phyloP scores from a whole-genome alignment of 306 rosid genomes.

The Gynostemma pentaphyllum region DNA sequence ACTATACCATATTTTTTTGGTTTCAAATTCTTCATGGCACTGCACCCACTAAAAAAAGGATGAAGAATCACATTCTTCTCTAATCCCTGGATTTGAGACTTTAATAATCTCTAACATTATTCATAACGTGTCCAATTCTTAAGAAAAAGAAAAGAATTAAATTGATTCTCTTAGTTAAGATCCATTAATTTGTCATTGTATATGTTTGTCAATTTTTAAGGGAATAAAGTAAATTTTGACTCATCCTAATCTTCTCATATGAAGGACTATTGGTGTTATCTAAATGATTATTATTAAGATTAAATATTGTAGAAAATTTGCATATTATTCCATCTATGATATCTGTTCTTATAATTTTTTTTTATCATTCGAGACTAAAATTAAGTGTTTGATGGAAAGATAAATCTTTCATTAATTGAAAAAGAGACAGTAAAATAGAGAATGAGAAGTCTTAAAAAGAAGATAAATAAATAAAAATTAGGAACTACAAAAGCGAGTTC shows the following conservation, averaged over 20 bases:
- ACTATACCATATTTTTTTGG: no score
- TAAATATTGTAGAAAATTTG: background rate
- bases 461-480: no score
- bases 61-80: slow-evolving; percentile 21
- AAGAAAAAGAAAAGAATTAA: background rate
- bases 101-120: background rate
- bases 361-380: no score
- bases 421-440: no score
- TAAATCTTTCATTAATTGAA: no score
- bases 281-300: no score
- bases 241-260: background rate
- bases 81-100: slow-evolving; percentile 7
- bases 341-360: no score
- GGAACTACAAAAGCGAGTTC: no score
- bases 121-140: background rate
- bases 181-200: background rate
- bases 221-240: background rate
- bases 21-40: no score
- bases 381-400: no score
- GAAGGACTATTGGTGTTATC: background rate
- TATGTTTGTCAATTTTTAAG: background rate
- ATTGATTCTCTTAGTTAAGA: background rate
- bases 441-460: no score
- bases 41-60: slow-evolving; percentile 8
- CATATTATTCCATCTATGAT: background rate